A percentile compares a stretch with the other conserved stretches of the same genome.
Evolutionary conservation across 2,329 filamentous ascomycete species (phyloP).

Genomic region (Colletotrichum sp.): DNA sequence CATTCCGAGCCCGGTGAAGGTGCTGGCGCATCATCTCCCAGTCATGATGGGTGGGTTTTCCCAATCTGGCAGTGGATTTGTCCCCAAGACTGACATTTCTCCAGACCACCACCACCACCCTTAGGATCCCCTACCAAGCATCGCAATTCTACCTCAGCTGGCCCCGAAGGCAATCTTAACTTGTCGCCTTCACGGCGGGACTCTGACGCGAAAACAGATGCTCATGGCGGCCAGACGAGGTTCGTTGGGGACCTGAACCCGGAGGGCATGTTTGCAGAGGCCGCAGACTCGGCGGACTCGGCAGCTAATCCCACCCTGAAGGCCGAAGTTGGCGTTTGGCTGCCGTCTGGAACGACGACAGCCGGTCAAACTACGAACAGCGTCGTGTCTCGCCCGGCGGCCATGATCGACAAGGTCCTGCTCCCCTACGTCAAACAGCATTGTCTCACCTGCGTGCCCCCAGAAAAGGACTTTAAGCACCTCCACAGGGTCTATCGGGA

Average conservation of each 20-base stretch:
- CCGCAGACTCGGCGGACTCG: slow-evolving; percentile 44
- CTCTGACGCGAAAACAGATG: background rate
- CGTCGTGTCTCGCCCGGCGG: slow-evolving; percentile 29
- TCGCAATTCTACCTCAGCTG: background rate
- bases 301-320: slow-evolving; percentile 46
- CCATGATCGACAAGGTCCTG: slow-evolving; percentile 43
- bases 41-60: slow-evolving; percentile 13
- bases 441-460: slow-evolving; percentile 53
- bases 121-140: background rate
- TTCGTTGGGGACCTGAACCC: slow-evolving; percentile 67
- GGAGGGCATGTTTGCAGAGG: slow-evolving; percentile 64
- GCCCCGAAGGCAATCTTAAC: background rate
- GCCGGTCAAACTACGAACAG: slow-evolving; percentile 35
- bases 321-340: slow-evolving; percentile 63
- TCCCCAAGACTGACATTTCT: background rate
- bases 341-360: slow-evolving; percentile 36
- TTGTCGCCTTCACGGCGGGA: background rate
- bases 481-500: slow-evolving; percentile 53
- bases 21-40: background rate
- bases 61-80: slow-evolving; percentile 10
- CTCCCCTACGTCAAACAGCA: slow-evolving; percentile 49
- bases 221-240: slow-evolving; percentile 31
- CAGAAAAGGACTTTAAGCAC: slow-evolving; percentile 48
- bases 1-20: background rate
- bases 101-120: background rate